phyloP scores from a whole-genome alignment of 202 grass and related monocot genomes.

The Eragrostis tef region DNA sequence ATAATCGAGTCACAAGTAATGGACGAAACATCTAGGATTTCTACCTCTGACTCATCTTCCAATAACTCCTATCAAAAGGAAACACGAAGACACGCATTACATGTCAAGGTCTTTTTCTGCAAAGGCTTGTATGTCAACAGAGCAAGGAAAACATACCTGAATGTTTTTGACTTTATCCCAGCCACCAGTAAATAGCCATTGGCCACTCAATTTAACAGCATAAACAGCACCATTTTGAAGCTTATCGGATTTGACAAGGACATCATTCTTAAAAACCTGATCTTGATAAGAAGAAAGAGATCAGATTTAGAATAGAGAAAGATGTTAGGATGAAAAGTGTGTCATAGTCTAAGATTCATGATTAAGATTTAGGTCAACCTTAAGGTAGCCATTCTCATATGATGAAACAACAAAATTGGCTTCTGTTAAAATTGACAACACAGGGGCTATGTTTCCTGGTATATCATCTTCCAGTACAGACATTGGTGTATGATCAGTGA shows the following conservation, averaged over 20 bases:
- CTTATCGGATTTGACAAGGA: conserved; percentile 73
- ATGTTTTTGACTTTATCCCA: conserved; percentile 84
- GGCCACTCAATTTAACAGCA: conserved; percentile 64
- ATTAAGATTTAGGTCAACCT: conserved; percentile 58
- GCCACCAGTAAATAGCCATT: conserved; percentile 79
- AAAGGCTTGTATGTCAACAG: conserved; percentile 5
- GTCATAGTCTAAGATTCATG: conserved; percentile 12
- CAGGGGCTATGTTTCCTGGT: conserved; percentile 66
- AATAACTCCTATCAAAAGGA: conserved; percentile 58
- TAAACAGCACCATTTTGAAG: conserved; percentile 73
- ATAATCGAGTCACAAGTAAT: conserved; percentile 74
- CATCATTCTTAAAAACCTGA: conserved; percentile 87
- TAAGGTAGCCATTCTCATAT: conserved; percentile 86
- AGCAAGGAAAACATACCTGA: conserved; percentile 55
- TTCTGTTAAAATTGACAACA: conserved; percentile 79
- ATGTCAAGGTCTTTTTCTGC: conserved; percentile 4
- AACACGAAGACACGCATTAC: conserved; percentile 24
- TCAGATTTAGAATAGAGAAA: conserved; percentile 35
- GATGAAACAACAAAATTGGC: conserved; percentile 72
- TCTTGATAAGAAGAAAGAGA: conserved; percentile 35
- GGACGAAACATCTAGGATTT: conserved; percentile 68
- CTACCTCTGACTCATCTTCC: conserved; percentile 67
- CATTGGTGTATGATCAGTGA: conserved; percentile 83
- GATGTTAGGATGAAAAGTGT: neutral
- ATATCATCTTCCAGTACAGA: conserved; percentile 68